Evolutionary conservation across 345 rosid species (phyloP).

Genomic region (Cardamine chenopodiifolia): DNA sequence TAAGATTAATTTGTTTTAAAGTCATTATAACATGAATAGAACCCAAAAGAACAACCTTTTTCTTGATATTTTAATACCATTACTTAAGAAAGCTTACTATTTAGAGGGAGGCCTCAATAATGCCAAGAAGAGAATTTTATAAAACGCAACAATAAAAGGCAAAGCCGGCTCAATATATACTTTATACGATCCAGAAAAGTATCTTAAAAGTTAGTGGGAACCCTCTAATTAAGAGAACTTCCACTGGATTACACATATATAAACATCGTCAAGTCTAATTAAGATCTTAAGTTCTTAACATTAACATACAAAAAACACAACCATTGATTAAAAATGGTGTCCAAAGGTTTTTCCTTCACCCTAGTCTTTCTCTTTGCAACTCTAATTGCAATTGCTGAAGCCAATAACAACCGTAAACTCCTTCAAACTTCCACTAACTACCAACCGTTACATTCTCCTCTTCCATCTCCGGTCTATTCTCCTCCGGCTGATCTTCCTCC

Average conservation of each 20-base stretch:
- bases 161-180: conserved; percentile 19
- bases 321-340: conserved; percentile 27
- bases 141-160: not conserved
- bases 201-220: conserved; percentile 20
- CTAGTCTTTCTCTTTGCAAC: conserved; percentile 17
- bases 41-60: not conserved
- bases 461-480: conserved; percentile 16
- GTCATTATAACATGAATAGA: not conserved
- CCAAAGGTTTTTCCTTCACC: conserved; percentile 12
- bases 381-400: conserved; percentile 14
- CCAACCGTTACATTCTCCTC: conserved; percentile 18
- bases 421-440: not conserved
- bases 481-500: conserved; percentile 15
- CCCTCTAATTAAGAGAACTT: conserved; percentile 21
- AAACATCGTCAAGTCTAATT: conserved; percentile 7
- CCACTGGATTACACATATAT: conserved; percentile 7
- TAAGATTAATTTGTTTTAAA: not conserved
- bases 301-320: conserved; percentile 20
- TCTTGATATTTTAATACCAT: conserved; percentile 6
- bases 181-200: not conserved
- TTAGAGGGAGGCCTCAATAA: conserved; percentile 4
- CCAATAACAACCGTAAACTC: conserved; percentile 36
- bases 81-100: conserved; percentile 10
- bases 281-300: conserved; percentile 2
- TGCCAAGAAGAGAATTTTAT: not conserved